phyloP scores from a whole-genome alignment of 2,329 filamentous ascomycete species.

The Penicillium sp. region DNA sequence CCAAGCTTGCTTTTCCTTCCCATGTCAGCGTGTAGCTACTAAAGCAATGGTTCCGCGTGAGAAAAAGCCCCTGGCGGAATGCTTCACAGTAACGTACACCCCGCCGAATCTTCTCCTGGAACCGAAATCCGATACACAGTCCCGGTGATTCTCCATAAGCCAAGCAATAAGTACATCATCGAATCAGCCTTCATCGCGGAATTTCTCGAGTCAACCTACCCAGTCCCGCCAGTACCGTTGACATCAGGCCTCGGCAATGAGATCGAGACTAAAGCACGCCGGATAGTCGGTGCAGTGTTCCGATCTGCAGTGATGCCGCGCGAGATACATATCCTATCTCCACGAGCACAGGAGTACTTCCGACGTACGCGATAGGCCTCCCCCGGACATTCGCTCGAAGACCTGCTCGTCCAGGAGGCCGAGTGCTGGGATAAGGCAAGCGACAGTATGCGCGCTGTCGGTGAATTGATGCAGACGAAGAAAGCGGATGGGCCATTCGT shows the following conservation, averaged over 20 bases:
- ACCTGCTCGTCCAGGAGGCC: constrained; percentile 28
- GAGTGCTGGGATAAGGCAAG: constrained; percentile 7
- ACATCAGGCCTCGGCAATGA: constrained; percentile 36
- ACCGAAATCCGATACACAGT: constrained; percentile 38
- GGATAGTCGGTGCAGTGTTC: constrained; percentile 28
- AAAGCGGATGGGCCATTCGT: constrained; percentile 41
- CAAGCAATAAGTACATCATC: constrained; percentile 42
- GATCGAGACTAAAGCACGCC: constrained; percentile 34
- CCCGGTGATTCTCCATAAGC: constrained; percentile 43
- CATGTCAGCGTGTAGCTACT: background rate
- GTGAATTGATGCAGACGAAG: constrained; percentile 36
- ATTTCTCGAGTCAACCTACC: constrained; percentile 44
- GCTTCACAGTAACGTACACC: too few relatives aligned
- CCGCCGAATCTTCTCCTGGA: too few relatives aligned
- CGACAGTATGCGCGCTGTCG: constrained; percentile 26
- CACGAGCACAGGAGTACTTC: constrained; percentile 40
- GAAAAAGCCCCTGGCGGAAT: too few relatives aligned
- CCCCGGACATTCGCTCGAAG: constrained; percentile 38
- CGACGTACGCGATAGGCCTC: constrained; percentile 38
- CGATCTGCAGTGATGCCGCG: constrained; percentile 37
- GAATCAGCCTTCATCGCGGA: constrained; percentile 40
- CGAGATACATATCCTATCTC: constrained; percentile 39
- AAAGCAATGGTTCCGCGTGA: constrained; percentile 26
- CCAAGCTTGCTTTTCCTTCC: background rate
- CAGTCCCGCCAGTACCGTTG: constrained; percentile 33